These are phyloP conservation scores for Penicillium sp. DNA, from an alignment of 2,329 filamentous ascomycete genomes.

Conservation along the genomic window DNA sequence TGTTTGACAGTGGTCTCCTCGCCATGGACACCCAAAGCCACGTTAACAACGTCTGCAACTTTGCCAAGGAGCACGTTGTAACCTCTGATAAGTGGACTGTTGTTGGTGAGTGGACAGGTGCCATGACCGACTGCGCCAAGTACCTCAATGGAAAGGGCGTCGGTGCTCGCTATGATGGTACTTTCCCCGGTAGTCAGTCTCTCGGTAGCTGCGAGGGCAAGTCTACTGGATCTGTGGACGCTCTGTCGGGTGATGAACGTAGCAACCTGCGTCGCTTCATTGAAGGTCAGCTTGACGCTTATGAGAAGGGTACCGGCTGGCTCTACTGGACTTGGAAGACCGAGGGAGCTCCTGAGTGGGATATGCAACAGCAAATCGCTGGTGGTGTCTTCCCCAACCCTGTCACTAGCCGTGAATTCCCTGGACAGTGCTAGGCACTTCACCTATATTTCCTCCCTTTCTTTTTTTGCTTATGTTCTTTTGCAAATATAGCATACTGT, in stretches of 20 bases:
- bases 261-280: slow-evolving; percentile 45
- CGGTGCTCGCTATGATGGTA: slow-evolving; percentile 60
- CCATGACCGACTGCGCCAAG: slow-evolving; percentile 61
- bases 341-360: slow-evolving; percentile 50
- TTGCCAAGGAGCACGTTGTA: slow-evolving; percentile 48
- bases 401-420: slow-evolving; percentile 34
- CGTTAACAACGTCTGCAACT: slow-evolving; percentile 56
- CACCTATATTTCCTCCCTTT: not conserved
- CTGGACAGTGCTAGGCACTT: slow-evolving; percentile 30
- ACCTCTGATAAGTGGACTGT: slow-evolving; percentile 65
- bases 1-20: slow-evolving; percentile 31
- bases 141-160: slow-evolving; percentile 57
- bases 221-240: slow-evolving; percentile 49
- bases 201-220: slow-evolving; percentile 58
- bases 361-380: slow-evolving; percentile 46
- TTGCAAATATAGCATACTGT: not conserved
- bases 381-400: slow-evolving; percentile 51
- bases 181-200: slow-evolving; percentile 47
- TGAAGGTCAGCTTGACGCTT: slow-evolving; percentile 48
- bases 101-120: slow-evolving; percentile 67
- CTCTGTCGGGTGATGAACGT: slow-evolving; percentile 39
- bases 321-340: slow-evolving; percentile 54
- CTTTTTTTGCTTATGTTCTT: not conserved
- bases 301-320: slow-evolving; percentile 46
- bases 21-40: slow-evolving; percentile 53